These are phyloP conservation scores for Kazachstania sp. DNA, from an alignment of 1,139 yeast genomes.

Conservation along the genomic window DNA sequence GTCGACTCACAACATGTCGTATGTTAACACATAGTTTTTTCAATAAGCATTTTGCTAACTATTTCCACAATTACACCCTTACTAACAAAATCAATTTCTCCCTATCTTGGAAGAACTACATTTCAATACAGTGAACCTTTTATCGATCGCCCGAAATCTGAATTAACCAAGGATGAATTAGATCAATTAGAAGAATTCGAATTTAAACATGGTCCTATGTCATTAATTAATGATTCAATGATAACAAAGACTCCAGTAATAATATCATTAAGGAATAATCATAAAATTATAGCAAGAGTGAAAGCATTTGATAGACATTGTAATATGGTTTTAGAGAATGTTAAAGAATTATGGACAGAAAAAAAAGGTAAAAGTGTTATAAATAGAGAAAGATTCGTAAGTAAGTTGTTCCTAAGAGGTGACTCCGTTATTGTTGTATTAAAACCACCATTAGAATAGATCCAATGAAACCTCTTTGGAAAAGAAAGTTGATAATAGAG, in stretches of 20 bases:
- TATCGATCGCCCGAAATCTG: conserved; percentile 65
- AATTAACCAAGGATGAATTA: conserved; percentile 71
- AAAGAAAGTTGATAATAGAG: too few relatives aligned
- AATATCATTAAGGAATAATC: conserved; percentile 87
- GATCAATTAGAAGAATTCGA: conserved; percentile 83
- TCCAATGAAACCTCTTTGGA: neutral
- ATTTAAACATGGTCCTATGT: conserved; percentile 84
- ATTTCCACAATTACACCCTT: neutral
- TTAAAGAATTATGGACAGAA: conserved; percentile 87
- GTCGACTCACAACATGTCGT: neutral
- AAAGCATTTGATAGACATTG: conserved; percentile 96
- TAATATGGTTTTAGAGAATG: conserved; percentile 85
- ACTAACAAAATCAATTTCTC: neutral
- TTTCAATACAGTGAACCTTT: conserved; percentile 44
- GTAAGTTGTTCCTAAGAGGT: conserved; percentile 88
- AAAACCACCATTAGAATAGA: conserved; percentile 35
- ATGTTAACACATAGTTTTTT: neutral
- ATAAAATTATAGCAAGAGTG: conserved; percentile 79
- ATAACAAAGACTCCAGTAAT: conserved; percentile 68
- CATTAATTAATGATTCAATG: conserved; percentile 73
- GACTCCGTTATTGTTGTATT: conserved; percentile 86
- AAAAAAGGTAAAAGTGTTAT: conserved; percentile 63
- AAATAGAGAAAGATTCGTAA: conserved; percentile 74
- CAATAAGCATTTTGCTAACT: neutral
- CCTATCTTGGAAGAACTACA: neutral